Base-by-base conservation (phyloP, 148 eudicot species). In the Nyssa sinensis region DNA sequence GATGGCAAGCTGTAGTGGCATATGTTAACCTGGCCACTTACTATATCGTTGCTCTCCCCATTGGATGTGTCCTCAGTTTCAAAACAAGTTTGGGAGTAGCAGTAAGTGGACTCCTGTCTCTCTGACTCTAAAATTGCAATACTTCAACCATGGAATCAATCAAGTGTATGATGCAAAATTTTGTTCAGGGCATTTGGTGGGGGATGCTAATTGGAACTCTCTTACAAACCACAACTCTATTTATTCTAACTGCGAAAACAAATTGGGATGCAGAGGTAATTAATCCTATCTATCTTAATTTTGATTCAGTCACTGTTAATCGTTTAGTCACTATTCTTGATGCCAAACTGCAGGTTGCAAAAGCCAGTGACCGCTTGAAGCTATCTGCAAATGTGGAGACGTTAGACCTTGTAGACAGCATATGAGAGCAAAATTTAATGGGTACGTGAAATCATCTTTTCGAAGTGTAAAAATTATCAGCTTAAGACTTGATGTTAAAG, bases 1-100 rank as follows among this genome's bases (percentile, higher is more conserved):
- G 88, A 82, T 84, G 88, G 90, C 88, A 87, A 76, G 88, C 66
- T 51, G 75, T 82, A 39, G 86, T 84, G 63, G 88, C 86, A 66
- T 87, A 82, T 74, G 76, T 84, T 7, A 81, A 84, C 61, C 69
- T 84, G 23, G 78, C 73, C 23, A 66, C 88, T 55, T 85, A 85
- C 51, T 82, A 85, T 62, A 16, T 77, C 12, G 82, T 85, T n/a
- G 85, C 85, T 59, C 88, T 85, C 32, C 83, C 85, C 1, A 71
- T 85, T 71, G 88, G 88, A n/a, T 85, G 88, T 74, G 75, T 85
- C n/a, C 78, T 85, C 0, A 85, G 85, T 12, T 85, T 85, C 75
- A 85, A 85, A 71, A 85, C 88, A 21, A 71, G 78, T 62, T 69
- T 85, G 35, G 83, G 81, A 62, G 85, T 65, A 17, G 79, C 83